Evolutionary conservation across 139 green algal genomes (phyloP).

Genomic region (Tetraselmis striata): DNA sequence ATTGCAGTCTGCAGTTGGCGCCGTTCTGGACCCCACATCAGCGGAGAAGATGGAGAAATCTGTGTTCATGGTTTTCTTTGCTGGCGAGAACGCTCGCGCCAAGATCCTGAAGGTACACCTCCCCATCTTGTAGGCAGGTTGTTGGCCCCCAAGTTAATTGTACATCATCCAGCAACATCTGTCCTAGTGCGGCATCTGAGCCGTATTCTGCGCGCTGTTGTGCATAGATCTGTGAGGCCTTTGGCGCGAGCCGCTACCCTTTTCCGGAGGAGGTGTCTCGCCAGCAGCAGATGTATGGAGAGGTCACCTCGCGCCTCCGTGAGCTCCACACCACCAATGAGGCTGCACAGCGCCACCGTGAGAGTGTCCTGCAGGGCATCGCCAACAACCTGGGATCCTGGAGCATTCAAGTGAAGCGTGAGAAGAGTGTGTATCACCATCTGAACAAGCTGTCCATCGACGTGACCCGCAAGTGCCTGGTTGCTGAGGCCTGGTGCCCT

Average conservation of each 20-base stretch:
- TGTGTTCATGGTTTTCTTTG: slow-evolving; percentile 97
- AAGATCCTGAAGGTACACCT: slow-evolving; percentile 83
- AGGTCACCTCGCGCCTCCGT: slow-evolving; percentile 74
- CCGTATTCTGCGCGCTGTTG: too few species aligned
- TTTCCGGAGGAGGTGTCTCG: slow-evolving; percentile 86
- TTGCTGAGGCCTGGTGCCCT: slow-evolving; percentile 93
- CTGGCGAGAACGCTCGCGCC: slow-evolving; percentile 78
- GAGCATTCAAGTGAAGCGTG: slow-evolving; percentile 51
- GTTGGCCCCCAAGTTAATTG: too few species aligned
- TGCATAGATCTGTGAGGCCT: slow-evolving; percentile 94
- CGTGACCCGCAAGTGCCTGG: slow-evolving; percentile 84
- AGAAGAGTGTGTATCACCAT: slow-evolving; percentile 96
- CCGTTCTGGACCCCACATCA: slow-evolving; percentile 67
- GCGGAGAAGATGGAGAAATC: slow-evolving; percentile 83
- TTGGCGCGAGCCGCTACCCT: slow-evolving; percentile 92
- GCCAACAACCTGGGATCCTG: slow-evolving; percentile 57
- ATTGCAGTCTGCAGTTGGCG: slow-evolving; percentile 25
- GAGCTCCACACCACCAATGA: slow-evolving; percentile 92
- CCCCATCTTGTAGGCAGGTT: background rate
- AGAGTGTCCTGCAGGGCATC: slow-evolving; percentile 48
- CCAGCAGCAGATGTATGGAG: slow-evolving; percentile 81
- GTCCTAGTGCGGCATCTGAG: too few species aligned
- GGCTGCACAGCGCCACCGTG: slow-evolving; percentile 24
- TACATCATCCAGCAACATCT: too few species aligned
- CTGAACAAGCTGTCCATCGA: slow-evolving; percentile 96